Conservation (phyloP, 176 grass and related monocot genomes). For the bread wheat (Triticum aestivum) region DNA sequence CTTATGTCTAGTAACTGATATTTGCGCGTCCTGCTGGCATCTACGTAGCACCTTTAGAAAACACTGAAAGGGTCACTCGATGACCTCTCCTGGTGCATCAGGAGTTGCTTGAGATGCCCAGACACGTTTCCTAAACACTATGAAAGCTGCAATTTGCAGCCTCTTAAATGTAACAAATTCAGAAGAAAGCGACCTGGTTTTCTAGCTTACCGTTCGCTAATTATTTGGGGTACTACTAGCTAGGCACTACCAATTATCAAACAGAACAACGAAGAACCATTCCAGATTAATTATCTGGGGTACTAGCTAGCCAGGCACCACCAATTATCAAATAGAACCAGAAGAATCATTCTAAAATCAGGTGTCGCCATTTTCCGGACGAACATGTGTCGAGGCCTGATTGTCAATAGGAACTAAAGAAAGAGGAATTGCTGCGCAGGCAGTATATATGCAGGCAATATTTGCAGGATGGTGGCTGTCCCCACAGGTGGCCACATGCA, state of each 20-base stretch:
- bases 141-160: not conserved
- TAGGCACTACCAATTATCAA: slow-evolving; percentile 12
- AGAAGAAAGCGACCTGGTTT: not conserved
- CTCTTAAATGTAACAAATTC: not conserved
- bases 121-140: not conserved
- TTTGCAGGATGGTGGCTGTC: slow-evolving; percentile 18
- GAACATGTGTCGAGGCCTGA: slow-evolving; percentile 39
- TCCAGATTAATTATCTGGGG: not conserved
- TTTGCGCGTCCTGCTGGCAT: not conserved
- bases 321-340: slow-evolving; percentile 17
- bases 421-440: not conserved
- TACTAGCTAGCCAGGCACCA: not conserved
- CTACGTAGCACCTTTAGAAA: not conserved
- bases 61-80: not conserved
- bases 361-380: not conserved
- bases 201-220: not conserved
- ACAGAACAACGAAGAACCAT: not conserved
- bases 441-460: not conserved
- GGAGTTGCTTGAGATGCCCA: not conserved
- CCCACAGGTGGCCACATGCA: slow-evolving; percentile 44
- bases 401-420: slow-evolving; percentile 43
- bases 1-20: not conserved
- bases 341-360: slow-evolving; percentile 10
- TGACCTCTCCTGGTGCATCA: not conserved
- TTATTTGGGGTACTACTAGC: not conserved